Percentiles rank a stretch among this genome's conserved stretches.
Evolutionary conservation across 2,329 filamentous ascomycete genomes (phyloP).

Genomic region (Xylariaceae sp.): DNA sequence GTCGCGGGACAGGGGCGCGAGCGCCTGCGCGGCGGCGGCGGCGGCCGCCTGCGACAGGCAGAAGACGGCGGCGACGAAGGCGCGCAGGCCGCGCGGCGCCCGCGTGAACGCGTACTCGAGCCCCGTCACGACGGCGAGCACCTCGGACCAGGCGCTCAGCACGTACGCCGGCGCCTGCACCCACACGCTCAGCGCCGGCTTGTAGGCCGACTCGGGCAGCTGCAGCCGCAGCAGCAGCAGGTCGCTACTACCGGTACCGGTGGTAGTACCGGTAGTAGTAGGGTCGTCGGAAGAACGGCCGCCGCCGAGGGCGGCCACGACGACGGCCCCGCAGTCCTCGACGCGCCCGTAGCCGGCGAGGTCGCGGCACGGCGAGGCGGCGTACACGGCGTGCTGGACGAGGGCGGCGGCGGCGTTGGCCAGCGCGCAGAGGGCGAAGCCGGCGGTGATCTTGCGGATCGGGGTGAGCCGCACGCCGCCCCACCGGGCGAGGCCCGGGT

Average conservation of each 20-base stretch:
- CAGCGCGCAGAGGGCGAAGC: constrained; percentile 47
- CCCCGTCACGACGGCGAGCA: constrained; percentile 59
- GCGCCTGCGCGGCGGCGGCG: constrained; percentile 51
- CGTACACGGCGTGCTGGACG: constrained; percentile 51
- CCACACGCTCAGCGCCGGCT: constrained; percentile 53
- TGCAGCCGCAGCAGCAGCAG: background rate
- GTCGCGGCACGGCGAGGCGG: constrained; percentile 24
- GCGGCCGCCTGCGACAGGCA: constrained; percentile 53
- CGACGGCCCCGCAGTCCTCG: constrained; percentile 25
- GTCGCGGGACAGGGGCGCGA: constrained; percentile 49
- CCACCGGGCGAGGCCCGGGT: constrained; percentile 48
- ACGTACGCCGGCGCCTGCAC: constrained; percentile 48
- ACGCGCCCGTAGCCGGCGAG: constrained; percentile 39
- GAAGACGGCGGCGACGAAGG: constrained; percentile 51
- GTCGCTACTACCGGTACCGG: too few species aligned
- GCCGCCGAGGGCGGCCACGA: constrained; percentile 3
- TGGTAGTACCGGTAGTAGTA: constrained; percentile 5
- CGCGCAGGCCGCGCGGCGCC: constrained; percentile 62
- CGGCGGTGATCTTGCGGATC: constrained; percentile 57
- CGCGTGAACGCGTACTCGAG: constrained; percentile 70
- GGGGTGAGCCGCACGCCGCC: constrained; percentile 53
- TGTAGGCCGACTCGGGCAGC: constrained; percentile 16
- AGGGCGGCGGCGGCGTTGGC: constrained; percentile 53
- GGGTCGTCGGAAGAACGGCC: constrained; percentile 3
- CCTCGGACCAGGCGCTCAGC: constrained; percentile 51